These are phyloP conservation scores for Candida sojae DNA, from an alignment of 1,139 yeast species.

Conservation along the genomic window DNA sequence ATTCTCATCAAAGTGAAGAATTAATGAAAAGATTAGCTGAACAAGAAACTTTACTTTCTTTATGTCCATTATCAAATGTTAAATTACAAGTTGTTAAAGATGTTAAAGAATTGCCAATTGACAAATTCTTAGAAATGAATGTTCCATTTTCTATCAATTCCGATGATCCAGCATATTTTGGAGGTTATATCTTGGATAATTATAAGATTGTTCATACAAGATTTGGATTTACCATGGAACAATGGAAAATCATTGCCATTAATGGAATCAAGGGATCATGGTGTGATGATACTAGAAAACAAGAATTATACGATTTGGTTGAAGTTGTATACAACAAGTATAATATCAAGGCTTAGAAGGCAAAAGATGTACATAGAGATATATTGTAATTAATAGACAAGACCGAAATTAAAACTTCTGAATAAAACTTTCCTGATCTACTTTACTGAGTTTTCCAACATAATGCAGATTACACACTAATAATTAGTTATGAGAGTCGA, in stretches of 20 bases:
- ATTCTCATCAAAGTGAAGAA: constrained; percentile 54
- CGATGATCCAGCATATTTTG: constrained; percentile 87
- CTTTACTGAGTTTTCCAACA: no score
- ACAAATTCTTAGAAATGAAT: constrained; percentile 54
- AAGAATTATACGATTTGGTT: constrained; percentile 42
- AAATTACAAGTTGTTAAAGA: constrained; percentile 72
- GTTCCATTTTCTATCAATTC: constrained; percentile 79
- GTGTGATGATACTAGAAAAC: constrained; percentile 56
- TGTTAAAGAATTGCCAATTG: constrained; percentile 65
- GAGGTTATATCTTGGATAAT: constrained; percentile 78
- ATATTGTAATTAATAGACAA: no score
- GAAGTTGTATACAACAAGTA: constrained; percentile 52
- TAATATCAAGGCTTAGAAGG: neutral
- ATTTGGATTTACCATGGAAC: constrained; percentile 56
- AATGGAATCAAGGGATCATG: constrained; percentile 72
- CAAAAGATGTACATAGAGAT: no score
- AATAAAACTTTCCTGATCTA: no score
- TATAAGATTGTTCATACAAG: constrained; percentile 64
- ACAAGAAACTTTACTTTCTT: constrained; percentile 56
- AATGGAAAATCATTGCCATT: constrained; percentile 60
- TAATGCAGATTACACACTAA: no score
- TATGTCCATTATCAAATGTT: constrained; percentile 78
- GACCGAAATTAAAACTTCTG: no score
- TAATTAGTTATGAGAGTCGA: no score
- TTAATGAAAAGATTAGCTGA: constrained; percentile 57